These are phyloP conservation scores for Erucastrum elatum DNA, from an alignment of 345 rosid genomes.

Conservation along the genomic window DNA sequence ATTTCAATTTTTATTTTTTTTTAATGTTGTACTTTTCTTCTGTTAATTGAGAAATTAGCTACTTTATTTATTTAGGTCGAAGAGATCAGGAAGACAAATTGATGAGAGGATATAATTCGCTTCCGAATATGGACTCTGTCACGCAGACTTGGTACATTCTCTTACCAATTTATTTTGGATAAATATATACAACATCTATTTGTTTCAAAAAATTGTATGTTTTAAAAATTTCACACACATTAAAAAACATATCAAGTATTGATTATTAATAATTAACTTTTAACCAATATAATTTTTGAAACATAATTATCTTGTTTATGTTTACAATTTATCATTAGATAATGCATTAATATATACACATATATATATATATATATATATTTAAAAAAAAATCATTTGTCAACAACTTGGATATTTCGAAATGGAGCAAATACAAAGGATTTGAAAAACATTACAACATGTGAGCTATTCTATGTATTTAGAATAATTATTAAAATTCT, in stretches of 20 bases:
- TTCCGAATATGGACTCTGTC: conserved; percentile 63
- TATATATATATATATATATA: too few species aligned
- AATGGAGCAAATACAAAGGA: background rate
- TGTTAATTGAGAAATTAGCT: background rate
- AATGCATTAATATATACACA: too few species aligned
- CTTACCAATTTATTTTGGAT: background rate
- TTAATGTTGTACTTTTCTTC: background rate
- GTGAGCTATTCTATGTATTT: background rate
- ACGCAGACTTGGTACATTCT: conserved; percentile 49
- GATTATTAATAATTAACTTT: too few species aligned
- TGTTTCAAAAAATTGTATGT: too few species aligned
- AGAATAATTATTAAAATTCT: too few species aligned
- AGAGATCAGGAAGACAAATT: conserved; percentile 43
- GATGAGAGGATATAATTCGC: conserved; percentile 60
- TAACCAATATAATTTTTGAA: too few species aligned
- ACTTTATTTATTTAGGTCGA: conserved; percentile 34
- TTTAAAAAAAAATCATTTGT: too few species aligned
- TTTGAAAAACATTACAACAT: background rate
- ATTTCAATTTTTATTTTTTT: background rate
- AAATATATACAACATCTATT: background rate
- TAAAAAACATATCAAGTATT: too few species aligned
- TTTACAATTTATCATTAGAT: too few species aligned
- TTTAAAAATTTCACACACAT: too few species aligned
- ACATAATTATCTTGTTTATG: background rate
- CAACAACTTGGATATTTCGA: too few species aligned